Evolutionary conservation across 2,329 filamentous ascomycete genomes (phyloP).

Genomic region (Neopestalotiopsis clavispora): DNA sequence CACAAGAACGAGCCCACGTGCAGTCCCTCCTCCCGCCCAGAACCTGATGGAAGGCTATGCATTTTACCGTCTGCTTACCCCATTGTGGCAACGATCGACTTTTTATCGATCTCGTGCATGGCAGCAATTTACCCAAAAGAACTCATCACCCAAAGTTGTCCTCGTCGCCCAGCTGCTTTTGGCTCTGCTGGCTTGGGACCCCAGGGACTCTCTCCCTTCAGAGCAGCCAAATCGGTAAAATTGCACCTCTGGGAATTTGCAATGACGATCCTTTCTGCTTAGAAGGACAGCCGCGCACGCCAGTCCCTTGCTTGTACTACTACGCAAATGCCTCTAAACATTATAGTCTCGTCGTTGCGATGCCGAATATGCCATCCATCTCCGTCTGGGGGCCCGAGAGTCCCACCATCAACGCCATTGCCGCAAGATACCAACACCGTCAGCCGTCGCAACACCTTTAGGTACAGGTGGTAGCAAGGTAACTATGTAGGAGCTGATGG

Average conservation of each 20-base stretch:
- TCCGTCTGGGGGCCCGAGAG: neutral
- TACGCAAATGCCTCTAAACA: neutral
- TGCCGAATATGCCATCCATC: neutral
- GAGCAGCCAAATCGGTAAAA: neutral
- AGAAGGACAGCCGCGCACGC: neutral
- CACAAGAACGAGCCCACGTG: neutral
- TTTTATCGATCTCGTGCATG: conserved; percentile 3
- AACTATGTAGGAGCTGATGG: neutral
- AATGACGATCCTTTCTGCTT: conserved; percentile 5
- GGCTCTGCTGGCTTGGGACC: neutral
- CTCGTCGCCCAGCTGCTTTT: neutral
- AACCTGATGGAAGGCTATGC: conserved; percentile 7
- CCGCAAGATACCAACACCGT: neutral
- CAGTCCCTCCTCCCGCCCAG: neutral
- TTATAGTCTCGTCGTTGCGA: neutral
- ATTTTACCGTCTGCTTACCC: conserved; percentile 9
- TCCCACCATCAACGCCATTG: neutral
- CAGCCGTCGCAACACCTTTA: neutral
- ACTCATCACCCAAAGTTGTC: neutral
- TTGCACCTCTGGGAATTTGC: conserved; percentile 1
- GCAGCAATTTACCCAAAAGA: conserved; percentile 9
- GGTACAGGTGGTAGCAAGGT: neutral
- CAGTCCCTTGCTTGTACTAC: neutral
- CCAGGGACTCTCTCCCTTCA: neutral
- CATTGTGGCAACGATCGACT: conserved; percentile 9